Evolutionary conservation across 768 basidiomycete species (phyloP), one percentile per base, ranked within the genome.

Genomic region (Podaxis pistillaris): DNA sequence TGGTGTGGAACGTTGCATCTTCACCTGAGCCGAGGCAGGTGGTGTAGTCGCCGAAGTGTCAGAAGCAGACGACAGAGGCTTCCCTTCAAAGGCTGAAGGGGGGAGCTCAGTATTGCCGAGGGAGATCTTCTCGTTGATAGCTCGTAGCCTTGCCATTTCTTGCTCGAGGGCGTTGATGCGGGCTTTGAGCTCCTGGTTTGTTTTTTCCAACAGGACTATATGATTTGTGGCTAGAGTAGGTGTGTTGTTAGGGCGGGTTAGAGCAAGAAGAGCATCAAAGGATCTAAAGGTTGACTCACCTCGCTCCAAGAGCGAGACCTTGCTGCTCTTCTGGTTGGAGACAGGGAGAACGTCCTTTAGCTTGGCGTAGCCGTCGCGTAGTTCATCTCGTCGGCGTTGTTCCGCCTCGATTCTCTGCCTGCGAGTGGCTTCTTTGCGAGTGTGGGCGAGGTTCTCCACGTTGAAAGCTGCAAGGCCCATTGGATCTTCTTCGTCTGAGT

Each of bases 281-380:
- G 57, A 49, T 33, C 9, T 38, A 64, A 60, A 65, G 36, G 54
- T 8, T 40, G 28, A 71, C 83, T 63, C 69, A 93, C 93, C 91
- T 84, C 94, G 83, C 76, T 95, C 94, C 60, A 96, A 79, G 62
- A 95, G 76, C 26, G 90, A 92, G 17, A 94, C 91, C 72, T 96
- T 96, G 78, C 91, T 93, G 73, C 89, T 88, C 78, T 94, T 93
- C 80, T 94, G 92, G 75, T 93, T 94, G 12, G 90, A 91, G 58
- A 89, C 83, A 2, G 94, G 94, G 6, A 96, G 80, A 26, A 91
- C 90, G 65, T 94, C 92, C 76, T 93, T 93, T 74, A 96, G 79
- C 70, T 89, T 88, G 38, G 89, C 88, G 75, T 95, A 96, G 28
- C 92, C 93, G 70, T 96, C 93, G 64, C 94, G 83, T 64, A 95